phyloP scores from a whole-genome alignment of 768 basidiomycete genomes.

The Tricholoma flavovirens region DNA sequence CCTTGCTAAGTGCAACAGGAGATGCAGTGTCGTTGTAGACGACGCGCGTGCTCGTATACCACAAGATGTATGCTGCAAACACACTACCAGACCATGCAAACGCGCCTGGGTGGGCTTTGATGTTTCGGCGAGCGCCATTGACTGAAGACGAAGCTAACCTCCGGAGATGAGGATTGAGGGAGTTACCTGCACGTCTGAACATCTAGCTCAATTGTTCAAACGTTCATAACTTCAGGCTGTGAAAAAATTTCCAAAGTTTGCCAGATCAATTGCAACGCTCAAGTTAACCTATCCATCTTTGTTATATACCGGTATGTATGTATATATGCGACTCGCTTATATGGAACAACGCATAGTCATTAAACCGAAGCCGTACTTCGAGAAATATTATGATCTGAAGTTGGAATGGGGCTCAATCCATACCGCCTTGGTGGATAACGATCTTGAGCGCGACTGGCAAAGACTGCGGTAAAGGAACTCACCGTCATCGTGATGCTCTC shows the following conservation, averaged over 20 bases:
- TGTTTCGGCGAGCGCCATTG: conserved; percentile 12
- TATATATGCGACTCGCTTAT: no score
- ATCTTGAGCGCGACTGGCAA: conserved; percentile 1
- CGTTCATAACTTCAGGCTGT: no score
- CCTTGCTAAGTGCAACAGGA: conserved; percentile 6
- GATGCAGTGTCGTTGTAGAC: conserved; percentile 26
- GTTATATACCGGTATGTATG: no score
- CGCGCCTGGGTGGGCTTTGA: conserved; percentile 13
- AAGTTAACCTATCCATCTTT: no score
- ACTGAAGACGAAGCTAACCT: conserved; percentile 17
- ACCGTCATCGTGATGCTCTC: conserved; percentile 49
- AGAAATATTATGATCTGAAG: neutral
- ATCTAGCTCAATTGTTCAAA: no score
- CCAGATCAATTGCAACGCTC: no score
- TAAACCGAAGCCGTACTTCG: neutral
- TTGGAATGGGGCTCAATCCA: conserved; percentile 34
- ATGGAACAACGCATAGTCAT: neutral
- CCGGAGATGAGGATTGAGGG: conserved; percentile 18
- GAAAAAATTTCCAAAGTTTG: no score
- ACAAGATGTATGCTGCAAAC: conserved; percentile 31
- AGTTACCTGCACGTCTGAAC: conserved; percentile 24
- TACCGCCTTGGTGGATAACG: conserved; percentile 30
- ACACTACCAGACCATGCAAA: conserved; percentile 23
- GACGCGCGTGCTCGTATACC: conserved; percentile 30
- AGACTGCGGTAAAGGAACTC: conserved; percentile 13